Conservation (phyloP, 139 green algal species). For the Pseudopediastrum boryanum region DNA sequence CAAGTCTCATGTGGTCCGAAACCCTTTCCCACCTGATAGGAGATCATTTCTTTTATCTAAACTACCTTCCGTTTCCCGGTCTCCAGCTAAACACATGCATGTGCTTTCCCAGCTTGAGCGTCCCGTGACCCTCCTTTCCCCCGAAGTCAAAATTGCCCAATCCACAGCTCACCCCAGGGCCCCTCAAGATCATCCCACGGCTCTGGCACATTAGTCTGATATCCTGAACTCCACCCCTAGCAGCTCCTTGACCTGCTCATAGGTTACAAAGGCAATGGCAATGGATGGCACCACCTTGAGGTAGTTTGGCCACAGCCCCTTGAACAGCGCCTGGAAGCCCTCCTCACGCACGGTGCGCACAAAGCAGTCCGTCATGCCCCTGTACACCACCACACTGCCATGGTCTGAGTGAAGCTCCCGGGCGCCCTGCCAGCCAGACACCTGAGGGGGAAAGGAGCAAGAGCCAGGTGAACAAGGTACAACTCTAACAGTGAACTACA, state of each 20-base stretch:
- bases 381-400: conserved; percentile 83
- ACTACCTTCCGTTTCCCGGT: too few relatives aligned
- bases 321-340: conserved; percentile 87
- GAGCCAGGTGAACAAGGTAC: neutral
- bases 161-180: too few relatives aligned
- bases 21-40: too few relatives aligned
- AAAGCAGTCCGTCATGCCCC: conserved; percentile 98
- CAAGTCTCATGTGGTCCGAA: too few relatives aligned
- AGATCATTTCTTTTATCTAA: too few relatives aligned
- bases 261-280: conserved; percentile 97
- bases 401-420: conserved; percentile 70
- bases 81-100: too few relatives aligned
- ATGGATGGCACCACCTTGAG: conserved; percentile 98
- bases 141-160: too few relatives aligned
- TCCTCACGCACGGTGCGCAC: conserved; percentile 89
- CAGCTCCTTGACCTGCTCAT: conserved; percentile 92
- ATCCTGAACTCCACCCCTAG: conserved; percentile 86
- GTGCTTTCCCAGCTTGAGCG: too few relatives aligned
- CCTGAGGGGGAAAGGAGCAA: conserved; percentile 40
- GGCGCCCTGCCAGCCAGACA: conserved; percentile 83
- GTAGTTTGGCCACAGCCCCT: conserved; percentile 96
- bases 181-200: too few relatives aligned
- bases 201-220: too few relatives aligned
- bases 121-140: too few relatives aligned
- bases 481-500: too few relatives aligned